Percentiles rank a stretch among this genome's conserved stretches.
These are phyloP conservation scores for Taxawa tesnikishii DNA, from an alignment of 2,329 filamentous ascomycete species.

Conservation along the genomic window DNA sequence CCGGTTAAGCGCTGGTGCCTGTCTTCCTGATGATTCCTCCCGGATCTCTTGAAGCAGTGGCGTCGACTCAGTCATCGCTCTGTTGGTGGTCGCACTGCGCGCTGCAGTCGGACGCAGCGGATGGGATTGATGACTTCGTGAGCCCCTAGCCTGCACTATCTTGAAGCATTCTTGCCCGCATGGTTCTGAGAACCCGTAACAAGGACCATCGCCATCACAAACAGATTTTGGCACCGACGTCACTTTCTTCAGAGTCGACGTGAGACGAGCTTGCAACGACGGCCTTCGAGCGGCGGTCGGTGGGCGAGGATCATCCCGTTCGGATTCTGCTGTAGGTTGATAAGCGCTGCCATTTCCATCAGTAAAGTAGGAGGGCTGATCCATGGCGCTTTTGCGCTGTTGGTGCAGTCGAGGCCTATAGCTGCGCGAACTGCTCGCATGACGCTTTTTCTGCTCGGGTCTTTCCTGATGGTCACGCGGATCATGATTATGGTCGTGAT, in stretches of 20 bases:
- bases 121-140: background rate
- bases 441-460: background rate
- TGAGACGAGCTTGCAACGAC: conserved; percentile 28
- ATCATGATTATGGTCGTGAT: conserved; percentile 13
- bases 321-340: conserved; percentile 2
- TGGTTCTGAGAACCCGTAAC: conserved; percentile 48
- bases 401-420: background rate
- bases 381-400: background rate
- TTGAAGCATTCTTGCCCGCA: conserved; percentile 51
- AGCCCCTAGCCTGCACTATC: conserved; percentile 26
- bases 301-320: conserved; percentile 3
- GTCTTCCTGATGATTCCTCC: conserved; percentile 5
- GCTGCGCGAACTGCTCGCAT: background rate
- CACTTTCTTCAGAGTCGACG: conserved; percentile 33
- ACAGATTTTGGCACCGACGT: conserved; percentile 30
- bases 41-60: conserved; percentile 15
- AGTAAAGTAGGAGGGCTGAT: conserved; percentile 3
- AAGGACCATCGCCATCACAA: conserved; percentile 47
- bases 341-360: conserved; percentile 6
- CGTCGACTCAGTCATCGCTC: conserved; percentile 16
- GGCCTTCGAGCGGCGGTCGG: conserved; percentile 16
- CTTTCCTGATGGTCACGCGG: conserved; percentile 8
- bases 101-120: background rate
- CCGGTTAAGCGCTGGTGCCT: background rate
- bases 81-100: conserved; percentile 2